Percentiles rank a stretch among this genome's conserved stretches.
Evolutionary conservation across 2,329 filamentous ascomycete species (phyloP).

Genomic region (Tolypocladium pustulatum): DNA sequence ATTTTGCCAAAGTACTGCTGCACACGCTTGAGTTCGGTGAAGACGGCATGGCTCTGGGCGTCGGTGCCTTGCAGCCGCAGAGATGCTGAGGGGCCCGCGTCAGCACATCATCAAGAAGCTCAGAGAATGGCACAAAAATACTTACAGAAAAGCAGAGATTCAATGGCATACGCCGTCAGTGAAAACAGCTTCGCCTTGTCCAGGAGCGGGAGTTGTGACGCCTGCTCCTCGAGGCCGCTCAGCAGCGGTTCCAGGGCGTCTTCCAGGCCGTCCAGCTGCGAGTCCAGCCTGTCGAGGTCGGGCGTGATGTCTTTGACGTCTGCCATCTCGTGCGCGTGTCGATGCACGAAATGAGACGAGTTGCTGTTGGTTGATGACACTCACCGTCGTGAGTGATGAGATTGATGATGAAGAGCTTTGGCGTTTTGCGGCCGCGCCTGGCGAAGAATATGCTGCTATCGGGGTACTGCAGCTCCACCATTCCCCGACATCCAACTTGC

Average conservation of each 20-base stretch:
- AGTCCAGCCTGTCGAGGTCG: slow-evolving; percentile 63
- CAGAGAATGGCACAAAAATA: background rate
- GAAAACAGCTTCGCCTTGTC: slow-evolving; percentile 92
- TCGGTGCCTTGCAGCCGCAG: slow-evolving; percentile 70
- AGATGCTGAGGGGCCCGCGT: slow-evolving; percentile 36
- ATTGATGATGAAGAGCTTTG: background rate
- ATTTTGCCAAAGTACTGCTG: slow-evolving; percentile 92
- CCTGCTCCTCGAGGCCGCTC: slow-evolving; percentile 52
- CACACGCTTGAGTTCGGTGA: slow-evolving; percentile 74
- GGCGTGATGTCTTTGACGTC: slow-evolving; percentile 47
- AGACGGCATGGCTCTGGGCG: slow-evolving; percentile 76
- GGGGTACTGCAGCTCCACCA: background rate
- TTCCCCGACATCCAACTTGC: too few relatives aligned
- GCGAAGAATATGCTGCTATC: background rate
- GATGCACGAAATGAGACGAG: background rate
- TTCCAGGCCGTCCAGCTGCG: slow-evolving; percentile 70
- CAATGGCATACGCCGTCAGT: slow-evolving; percentile 78
- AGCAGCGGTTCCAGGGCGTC: slow-evolving; percentile 65
- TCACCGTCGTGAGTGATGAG: background rate
- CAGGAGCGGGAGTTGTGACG: slow-evolving; percentile 76
- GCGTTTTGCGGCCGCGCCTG: background rate
- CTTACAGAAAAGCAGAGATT: slow-evolving; percentile 80
- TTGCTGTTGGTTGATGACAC: background rate
- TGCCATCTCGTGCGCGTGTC: slow-evolving; percentile 19
- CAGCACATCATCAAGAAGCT: background rate